Evolutionary conservation across 1,139 yeast genomes (phyloP).

Genomic region (Suhomyces bribrorum): DNA sequence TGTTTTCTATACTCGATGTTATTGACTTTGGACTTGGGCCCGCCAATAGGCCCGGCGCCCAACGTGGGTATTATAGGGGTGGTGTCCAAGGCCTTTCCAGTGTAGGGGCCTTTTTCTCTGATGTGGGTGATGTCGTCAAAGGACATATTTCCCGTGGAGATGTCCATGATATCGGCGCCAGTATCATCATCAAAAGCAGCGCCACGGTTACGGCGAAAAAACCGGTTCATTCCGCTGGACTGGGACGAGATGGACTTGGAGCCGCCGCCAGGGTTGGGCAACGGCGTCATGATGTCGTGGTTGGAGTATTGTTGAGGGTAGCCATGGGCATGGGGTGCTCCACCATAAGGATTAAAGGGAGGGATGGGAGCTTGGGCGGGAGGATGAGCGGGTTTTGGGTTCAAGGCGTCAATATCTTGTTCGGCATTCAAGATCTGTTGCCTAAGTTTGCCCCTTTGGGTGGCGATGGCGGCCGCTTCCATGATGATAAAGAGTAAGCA

Average conservation of each 20-base stretch:
- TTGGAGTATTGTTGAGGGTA: slow-evolving; percentile 16
- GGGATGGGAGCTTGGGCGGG: slow-evolving; percentile 6
- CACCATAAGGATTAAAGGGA: background rate
- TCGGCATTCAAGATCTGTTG: slow-evolving; percentile 38
- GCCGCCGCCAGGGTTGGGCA: slow-evolving; percentile 24
- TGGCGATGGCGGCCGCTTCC: slow-evolving; percentile 23
- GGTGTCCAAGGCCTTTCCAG: slow-evolving; percentile 48
- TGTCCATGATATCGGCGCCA: slow-evolving; percentile 48
- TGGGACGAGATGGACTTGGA: slow-evolving; percentile 49
- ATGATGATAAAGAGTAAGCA: slow-evolving; percentile 9
- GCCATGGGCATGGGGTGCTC: background rate
- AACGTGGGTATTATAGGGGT: slow-evolving; percentile 76
- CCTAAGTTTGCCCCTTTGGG: slow-evolving; percentile 30
- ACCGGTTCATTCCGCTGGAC: slow-evolving; percentile 33
- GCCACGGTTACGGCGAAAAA: slow-evolving; percentile 45
- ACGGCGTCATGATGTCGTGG: slow-evolving; percentile 26
- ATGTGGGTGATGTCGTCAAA: slow-evolving; percentile 65
- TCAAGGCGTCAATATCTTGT: slow-evolving; percentile 26
- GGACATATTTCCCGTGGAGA: slow-evolving; percentile 48
- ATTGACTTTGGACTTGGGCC: slow-evolving; percentile 28
- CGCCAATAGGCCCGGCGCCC: slow-evolving; percentile 21
- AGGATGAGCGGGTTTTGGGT: background rate
- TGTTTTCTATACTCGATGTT: slow-evolving; percentile 68
- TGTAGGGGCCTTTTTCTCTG: slow-evolving; percentile 62
- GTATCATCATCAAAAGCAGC: slow-evolving; percentile 53